Percentiles rank a stretch among this genome's conserved stretches.
phyloP scores from a whole-genome alignment of 2,329 filamentous ascomycete species.

The Graphilbum sp. region DNA sequence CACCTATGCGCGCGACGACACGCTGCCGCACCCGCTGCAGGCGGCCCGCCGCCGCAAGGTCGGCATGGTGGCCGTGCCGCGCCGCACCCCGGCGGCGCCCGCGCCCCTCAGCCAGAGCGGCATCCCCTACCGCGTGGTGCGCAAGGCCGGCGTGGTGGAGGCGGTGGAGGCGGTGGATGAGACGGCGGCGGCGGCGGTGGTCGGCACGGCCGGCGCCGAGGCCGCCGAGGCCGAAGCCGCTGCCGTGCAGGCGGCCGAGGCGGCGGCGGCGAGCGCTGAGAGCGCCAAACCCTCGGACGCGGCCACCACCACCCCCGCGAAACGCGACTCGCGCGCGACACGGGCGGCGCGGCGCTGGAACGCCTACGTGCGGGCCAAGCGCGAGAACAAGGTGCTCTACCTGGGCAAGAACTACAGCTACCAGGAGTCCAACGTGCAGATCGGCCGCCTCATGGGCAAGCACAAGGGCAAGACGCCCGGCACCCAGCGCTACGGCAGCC shows the following conservation, averaged over 20 bases:
- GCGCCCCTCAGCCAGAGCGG: constrained; percentile 20
- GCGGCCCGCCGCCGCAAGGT: constrained; percentile 59
- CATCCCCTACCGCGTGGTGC: constrained; percentile 17
- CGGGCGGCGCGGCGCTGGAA: constrained; percentile 10
- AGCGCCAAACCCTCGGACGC: neutral
- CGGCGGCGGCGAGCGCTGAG: neutral
- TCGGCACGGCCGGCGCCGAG: neutral
- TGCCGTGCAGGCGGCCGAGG: neutral
- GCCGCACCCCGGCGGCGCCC: constrained; percentile 15
- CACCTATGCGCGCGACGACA: constrained; percentile 66
- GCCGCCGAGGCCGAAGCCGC: neutral
- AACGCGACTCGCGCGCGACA: constrained; percentile 1
- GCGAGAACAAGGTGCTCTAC: constrained; percentile 9
- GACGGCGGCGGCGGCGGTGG: neutral
- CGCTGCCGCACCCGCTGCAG: constrained; percentile 59
- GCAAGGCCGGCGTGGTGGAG: constrained; percentile 11
- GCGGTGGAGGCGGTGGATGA: neutral
- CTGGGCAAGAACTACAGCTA: constrained; percentile 33
- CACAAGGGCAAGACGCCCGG: constrained; percentile 33
- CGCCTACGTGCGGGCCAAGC: constrained; percentile 9
- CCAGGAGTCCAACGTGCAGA: constrained; percentile 42
- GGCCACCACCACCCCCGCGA: no score
- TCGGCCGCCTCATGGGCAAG: constrained; percentile 34
- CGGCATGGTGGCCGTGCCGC: constrained; percentile 46
- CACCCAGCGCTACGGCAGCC: constrained; percentile 25